phyloP scores from a whole-genome alignment of 768 basidiomycete species.

The Collybiopsis confluens region DNA sequence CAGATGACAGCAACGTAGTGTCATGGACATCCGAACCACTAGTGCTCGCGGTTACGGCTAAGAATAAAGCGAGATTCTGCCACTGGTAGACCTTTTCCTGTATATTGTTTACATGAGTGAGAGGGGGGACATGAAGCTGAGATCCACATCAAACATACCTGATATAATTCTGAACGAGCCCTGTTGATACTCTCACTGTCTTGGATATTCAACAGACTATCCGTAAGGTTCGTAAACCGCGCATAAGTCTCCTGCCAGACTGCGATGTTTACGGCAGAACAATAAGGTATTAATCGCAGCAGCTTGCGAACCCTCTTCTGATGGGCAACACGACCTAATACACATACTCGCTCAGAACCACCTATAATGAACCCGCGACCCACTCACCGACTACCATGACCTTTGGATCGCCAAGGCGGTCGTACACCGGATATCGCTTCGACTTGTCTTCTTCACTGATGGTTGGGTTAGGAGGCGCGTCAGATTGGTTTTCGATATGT shows the following conservation, averaged over 20 bases:
- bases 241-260: conserved; percentile 84
- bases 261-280: conserved; percentile 64
- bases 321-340: conserved; percentile 65
- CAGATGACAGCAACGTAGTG: conserved; percentile 41
- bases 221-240: conserved; percentile 66
- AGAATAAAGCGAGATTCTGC: conserved; percentile 79
- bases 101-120: no score
- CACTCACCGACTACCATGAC: conserved; percentile 63
- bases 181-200: conserved; percentile 28
- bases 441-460: conserved; percentile 59
- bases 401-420: conserved; percentile 74
- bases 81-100: conserved; percentile 78
- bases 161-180: conserved; percentile 22
- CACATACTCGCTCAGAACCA: conserved; percentile 8
- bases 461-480: conserved; percentile 45
- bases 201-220: conserved; percentile 43
- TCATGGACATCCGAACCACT: conserved; percentile 54
- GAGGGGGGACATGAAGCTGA: no score
- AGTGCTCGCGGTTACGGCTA: conserved; percentile 69
- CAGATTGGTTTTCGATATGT: conserved; percentile 59
- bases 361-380: not conserved
- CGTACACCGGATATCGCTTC: conserved; percentile 70
- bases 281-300: conserved; percentile 57
- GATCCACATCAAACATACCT: no score
- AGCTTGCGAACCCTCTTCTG: conserved; percentile 79